phyloP scores from a whole-genome alignment of 345 rosid species.

The Passiflora organensis region DNA sequence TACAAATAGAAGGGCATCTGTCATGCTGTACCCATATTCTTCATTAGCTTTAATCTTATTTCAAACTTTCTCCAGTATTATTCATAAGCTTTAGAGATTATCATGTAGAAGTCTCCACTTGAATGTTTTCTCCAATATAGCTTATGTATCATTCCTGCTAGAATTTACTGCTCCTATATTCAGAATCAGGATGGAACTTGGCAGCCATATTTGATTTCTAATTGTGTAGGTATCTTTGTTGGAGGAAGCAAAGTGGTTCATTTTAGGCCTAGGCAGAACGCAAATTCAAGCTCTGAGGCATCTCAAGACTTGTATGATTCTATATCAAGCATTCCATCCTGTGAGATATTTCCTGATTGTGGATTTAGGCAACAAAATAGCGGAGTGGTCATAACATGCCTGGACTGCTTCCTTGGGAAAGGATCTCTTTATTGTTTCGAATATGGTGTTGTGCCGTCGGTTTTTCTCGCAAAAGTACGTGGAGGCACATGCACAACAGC shows the following conservation, averaged over 20 bases:
- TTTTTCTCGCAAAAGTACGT: slow-evolving; percentile 69
- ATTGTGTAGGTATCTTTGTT: slow-evolving; percentile 66
- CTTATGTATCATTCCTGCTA: no score
- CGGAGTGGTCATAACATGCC: slow-evolving; percentile 82
- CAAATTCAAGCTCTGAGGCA: slow-evolving; percentile 30
- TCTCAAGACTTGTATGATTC: slow-evolving; percentile 41
- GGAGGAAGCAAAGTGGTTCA: slow-evolving; percentile 99
- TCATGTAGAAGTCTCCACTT: no score
- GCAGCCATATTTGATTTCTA: slow-evolving; percentile 1
- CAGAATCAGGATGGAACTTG: no score
- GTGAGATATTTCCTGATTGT: slow-evolving; percentile 75
- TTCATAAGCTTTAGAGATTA: no score
- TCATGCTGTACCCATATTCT: no score
- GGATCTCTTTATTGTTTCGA: slow-evolving; percentile 78
- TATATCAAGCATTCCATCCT: slow-evolving; percentile 34
- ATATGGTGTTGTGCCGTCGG: slow-evolving; percentile 59
- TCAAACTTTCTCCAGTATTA: no score
- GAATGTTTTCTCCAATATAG: no score
- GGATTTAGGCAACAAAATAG: slow-evolving; percentile 77
- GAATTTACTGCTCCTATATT: no score
- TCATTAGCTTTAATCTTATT: no score
- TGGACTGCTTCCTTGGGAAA: slow-evolving; percentile 82
- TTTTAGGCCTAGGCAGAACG: slow-evolving; percentile 62
- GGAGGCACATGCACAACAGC: slow-evolving; percentile 97
- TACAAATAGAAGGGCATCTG: no score